phyloP scores from a whole-genome alignment of 176 grass and related monocot genomes.

The Bonia amplexicaulis region DNA sequence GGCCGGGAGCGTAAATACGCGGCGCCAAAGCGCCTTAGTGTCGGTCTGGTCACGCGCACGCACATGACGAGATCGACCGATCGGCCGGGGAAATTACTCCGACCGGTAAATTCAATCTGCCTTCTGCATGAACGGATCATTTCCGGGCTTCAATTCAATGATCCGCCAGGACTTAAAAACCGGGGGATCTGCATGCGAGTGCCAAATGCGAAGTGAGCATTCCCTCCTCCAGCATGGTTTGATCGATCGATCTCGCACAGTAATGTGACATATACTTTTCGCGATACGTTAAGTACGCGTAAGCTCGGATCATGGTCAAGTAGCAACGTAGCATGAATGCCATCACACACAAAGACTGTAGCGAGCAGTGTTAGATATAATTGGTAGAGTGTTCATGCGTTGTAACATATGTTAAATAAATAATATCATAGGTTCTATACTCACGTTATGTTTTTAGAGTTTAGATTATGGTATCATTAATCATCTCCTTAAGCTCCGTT shows the following conservation, averaged over 20 bases:
- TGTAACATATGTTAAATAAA: too few species aligned
- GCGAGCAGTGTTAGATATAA: neutral
- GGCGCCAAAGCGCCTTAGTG: neutral
- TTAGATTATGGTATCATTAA: too few species aligned
- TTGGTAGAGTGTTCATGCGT: too few species aligned
- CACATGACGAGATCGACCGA: neutral
- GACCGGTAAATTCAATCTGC: neutral
- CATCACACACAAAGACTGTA: neutral
- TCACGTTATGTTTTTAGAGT: too few species aligned
- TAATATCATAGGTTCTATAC: too few species aligned
- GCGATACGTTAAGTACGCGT: neutral
- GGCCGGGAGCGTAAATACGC: neutral
- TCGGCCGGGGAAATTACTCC: neutral
- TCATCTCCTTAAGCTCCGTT: too few species aligned
- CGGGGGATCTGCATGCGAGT: neutral
- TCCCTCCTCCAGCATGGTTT: neutral
- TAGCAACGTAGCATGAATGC: neutral
- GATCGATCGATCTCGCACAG: constrained; percentile 14
- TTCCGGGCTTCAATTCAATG: neutral
- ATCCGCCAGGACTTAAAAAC: neutral
- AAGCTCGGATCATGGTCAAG: neutral
- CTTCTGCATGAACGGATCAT: neutral
- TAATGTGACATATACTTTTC: constrained; percentile 23
- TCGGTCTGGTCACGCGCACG: constrained; percentile 12
- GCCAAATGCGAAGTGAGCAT: constrained; percentile 22